phyloP scores from a whole-genome alignment of 306 rosid species.

The Vachellia collinsii region DNA sequence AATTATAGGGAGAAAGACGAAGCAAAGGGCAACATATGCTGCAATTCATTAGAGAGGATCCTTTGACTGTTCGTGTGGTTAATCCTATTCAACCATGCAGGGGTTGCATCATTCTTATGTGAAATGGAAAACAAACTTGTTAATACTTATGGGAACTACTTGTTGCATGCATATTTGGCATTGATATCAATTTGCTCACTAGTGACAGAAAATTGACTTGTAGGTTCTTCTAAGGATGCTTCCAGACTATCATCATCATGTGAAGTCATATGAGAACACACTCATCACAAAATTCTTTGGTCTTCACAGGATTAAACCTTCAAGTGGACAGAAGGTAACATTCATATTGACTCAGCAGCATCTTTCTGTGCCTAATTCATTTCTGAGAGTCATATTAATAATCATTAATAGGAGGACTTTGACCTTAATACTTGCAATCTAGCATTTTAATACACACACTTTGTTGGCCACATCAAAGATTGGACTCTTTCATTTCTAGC shows the following conservation, averaged over 20 bases:
- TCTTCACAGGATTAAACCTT: conserved; percentile 95
- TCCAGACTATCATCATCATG: conserved; percentile 95
- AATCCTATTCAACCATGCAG: background rate
- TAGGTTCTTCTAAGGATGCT: conserved; percentile 98
- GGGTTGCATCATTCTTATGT: conserved; percentile 11
- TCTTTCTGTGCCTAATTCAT: conserved; percentile 12
- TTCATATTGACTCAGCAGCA: conserved; percentile 18
- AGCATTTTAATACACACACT: conserved; percentile 10
- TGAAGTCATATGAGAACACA: conserved; percentile 86
- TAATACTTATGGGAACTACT: conserved; percentile 4
- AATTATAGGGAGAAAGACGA: background rate
- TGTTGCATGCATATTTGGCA: conserved; percentile 18
- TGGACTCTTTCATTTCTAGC: conserved; percentile 24
- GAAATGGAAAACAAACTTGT: conserved; percentile 24
- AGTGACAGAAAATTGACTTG: conserved; percentile 45
- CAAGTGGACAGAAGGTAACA: conserved; percentile 94
- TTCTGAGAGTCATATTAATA: conserved; percentile 23
- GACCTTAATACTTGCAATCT: conserved; percentile 8
- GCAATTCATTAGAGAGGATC: background rate
- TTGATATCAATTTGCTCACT: conserved; percentile 22
- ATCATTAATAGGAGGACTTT: conserved; percentile 20
- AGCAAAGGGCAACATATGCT: background rate
- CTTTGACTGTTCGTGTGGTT: background rate
- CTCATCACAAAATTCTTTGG: conserved; percentile 94
- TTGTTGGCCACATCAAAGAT: conserved; percentile 11